A percentile compares a stretch with the other conserved stretches of the same genome.
Evolutionary conservation across 1,284 basidiomycete genomes (phyloP).

Genomic region (Leccinum pachyderme): DNA sequence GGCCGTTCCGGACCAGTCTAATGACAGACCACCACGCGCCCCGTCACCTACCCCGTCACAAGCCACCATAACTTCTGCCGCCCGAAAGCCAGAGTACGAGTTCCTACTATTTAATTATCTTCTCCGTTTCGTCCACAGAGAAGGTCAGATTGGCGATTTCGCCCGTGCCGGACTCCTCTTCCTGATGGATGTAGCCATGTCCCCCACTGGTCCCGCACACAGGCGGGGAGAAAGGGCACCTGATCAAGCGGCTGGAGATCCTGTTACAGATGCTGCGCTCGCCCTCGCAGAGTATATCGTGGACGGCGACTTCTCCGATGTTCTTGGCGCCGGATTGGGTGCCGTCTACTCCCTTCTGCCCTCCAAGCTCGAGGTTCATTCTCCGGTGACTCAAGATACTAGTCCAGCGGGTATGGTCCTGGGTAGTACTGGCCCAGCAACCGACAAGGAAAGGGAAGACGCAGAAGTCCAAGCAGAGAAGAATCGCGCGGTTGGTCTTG

Average conservation of each 20-base stretch:
- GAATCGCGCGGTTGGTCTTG: conserved; percentile 61
- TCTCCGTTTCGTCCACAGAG: conserved; percentile 91
- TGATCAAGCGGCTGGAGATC: conserved; percentile 46
- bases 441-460: conserved; percentile 58
- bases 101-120: conserved; percentile 95
- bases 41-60: conserved; percentile 62
- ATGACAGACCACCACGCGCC: conserved; percentile 34
- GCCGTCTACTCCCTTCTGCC: conserved; percentile 93
- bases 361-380: conserved; percentile 74
- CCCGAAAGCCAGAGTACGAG: conserved; percentile 84
- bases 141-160: conserved; percentile 92
- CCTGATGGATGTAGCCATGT: conserved; percentile 93
- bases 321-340: conserved; percentile 90
- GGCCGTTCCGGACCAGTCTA: conserved; percentile 18
- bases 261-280: conserved; percentile 77
- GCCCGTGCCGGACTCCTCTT: conserved; percentile 90
- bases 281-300: conserved; percentile 92
- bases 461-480: conserved; percentile 54
- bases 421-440: conserved; percentile 51
- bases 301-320: conserved; percentile 95
- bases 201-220: conserved; percentile 54
- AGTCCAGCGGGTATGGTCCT: conserved; percentile 58
- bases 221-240: conserved; percentile 31
- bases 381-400: conserved; percentile 42
- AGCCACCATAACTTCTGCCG: conserved; percentile 52